These are phyloP conservation scores for Hirsutella thompsonii DNA, from an alignment of 2,329 filamentous ascomycete genomes.

Conservation along the genomic window DNA sequence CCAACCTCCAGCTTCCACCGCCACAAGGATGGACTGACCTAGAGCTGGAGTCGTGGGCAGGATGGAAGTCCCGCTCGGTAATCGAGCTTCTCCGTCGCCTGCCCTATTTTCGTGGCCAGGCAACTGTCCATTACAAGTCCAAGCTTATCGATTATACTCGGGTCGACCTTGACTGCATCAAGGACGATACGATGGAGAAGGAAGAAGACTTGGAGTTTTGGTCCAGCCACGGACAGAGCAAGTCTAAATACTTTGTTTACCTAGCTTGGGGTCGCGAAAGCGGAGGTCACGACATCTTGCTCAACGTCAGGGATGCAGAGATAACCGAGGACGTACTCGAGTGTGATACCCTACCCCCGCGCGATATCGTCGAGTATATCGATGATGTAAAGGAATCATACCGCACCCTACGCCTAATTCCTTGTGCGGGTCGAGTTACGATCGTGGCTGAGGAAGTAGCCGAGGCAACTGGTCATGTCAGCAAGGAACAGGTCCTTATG, in stretches of 20 bases:
- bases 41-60: constrained; percentile 6
- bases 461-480: background rate
- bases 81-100: constrained; percentile 14
- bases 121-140: constrained; percentile 5
- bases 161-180: background rate
- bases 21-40: constrained; percentile 17
- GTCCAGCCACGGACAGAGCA: background rate
- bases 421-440: background rate
- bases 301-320: background rate
- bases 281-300: background rate
- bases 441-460: background rate
- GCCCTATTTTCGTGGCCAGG: constrained; percentile 9
- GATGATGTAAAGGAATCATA: background rate
- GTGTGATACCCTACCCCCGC: background rate
- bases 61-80: constrained; percentile 13
- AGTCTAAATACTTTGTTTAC: background rate
- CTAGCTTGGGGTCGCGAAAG: background rate
- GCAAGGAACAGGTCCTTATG: background rate
- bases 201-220: background rate
- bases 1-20: constrained; percentile 13
- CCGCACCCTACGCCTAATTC: background rate
- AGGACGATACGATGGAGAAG: background rate
- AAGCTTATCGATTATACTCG: background rate
- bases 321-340: background rate
- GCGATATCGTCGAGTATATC: background rate